Evolutionary conservation across 2,329 filamentous ascomycete genomes (phyloP).

Genomic region (Sporothrix brunneoviolacea): DNA sequence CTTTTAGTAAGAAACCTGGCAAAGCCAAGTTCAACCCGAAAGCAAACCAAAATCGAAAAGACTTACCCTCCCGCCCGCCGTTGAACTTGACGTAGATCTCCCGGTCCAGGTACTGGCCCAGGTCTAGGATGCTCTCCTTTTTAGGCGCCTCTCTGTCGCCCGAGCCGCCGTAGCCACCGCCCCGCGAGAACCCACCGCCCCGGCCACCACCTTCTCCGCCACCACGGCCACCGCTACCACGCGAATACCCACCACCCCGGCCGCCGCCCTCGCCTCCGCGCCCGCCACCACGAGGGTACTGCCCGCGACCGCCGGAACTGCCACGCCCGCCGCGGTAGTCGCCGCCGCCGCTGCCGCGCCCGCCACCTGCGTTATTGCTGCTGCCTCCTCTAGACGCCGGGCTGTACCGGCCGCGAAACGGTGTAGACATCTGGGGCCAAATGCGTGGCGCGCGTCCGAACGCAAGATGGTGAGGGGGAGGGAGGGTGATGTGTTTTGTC

Average conservation of each 20-base stretch:
- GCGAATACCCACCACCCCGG: constrained; percentile 32
- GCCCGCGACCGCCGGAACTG: constrained; percentile 4
- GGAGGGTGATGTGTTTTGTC: too few relatives aligned
- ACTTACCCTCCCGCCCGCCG: constrained; percentile 78
- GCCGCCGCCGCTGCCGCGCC: constrained; percentile 4
- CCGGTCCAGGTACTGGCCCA: constrained; percentile 97
- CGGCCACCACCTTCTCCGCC: constrained; percentile 27
- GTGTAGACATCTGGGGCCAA: constrained; percentile 20
- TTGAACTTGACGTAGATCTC: constrained; percentile 93
- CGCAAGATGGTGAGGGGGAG: too few relatives aligned
- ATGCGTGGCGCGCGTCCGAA: too few relatives aligned
- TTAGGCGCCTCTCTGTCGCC: constrained; percentile 66
- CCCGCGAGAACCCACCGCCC: constrained; percentile 11
- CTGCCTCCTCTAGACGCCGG: constrained; percentile 16
- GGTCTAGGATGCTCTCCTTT: constrained; percentile 97
- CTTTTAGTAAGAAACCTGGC: too few relatives aligned
- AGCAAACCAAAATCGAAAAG: not conserved
- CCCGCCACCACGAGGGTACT: constrained; percentile 21
- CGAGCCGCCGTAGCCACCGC: constrained; percentile 4
- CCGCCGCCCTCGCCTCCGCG: constrained; percentile 41
- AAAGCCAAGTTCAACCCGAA: too few relatives aligned
- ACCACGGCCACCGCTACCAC: constrained; percentile 34
- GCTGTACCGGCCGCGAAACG: constrained; percentile 20
- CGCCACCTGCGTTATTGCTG: constrained; percentile 5
- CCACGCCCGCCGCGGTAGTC: constrained; percentile 7